Base-by-base conservation (phyloP, 345 rosid species). In the Eucalyptus decipiens region DNA sequence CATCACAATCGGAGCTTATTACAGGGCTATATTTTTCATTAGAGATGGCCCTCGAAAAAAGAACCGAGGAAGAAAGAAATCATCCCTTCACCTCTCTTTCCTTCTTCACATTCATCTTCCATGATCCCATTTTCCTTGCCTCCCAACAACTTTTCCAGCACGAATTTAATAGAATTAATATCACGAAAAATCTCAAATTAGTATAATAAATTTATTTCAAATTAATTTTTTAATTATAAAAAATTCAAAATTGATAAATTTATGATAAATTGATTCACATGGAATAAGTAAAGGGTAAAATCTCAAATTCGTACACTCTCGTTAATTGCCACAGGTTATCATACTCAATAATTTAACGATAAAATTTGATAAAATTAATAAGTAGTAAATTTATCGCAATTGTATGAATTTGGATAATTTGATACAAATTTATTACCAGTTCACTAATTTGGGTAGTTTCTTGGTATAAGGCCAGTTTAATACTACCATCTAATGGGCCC, bases 121-220 rank as follows among this genome's bases (percentile, higher is more conserved):
- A 4, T 6, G 13, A 10, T 62, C 17, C 34, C 69, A 62, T 62
- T 12, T 62, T 13, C 69, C 34, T 13, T 28, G 3, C 34, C 69
- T 62, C 34, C 69, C 69, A 30, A 30, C 2, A 62, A 30, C 9
- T 28, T 62, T 28, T 28, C 17, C 2, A 0, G 8, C 18, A 60
- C 9, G 0, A 58, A 58, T 60, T 12, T 60, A 60, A 28, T 28
- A 62, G 9, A 60, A 14, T 14, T 2, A 62, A 52, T 52, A 52
- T 52, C 5, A 24, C 3, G 1, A 56, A 56, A 9, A 56, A 5
- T 9, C 6, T 56, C 2, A 56, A 56, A 52, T 52, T 8, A 52
- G 0, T 3, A 52, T 1, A 8, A 52, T 52, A 52, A 52, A 8
- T 52, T 52, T 4, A 18, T 0, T 51, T 0, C 0, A 18, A 1